phyloP scores from a whole-genome alignment of 768 basidiomycete species.

The Leccinum uliginosum region DNA sequence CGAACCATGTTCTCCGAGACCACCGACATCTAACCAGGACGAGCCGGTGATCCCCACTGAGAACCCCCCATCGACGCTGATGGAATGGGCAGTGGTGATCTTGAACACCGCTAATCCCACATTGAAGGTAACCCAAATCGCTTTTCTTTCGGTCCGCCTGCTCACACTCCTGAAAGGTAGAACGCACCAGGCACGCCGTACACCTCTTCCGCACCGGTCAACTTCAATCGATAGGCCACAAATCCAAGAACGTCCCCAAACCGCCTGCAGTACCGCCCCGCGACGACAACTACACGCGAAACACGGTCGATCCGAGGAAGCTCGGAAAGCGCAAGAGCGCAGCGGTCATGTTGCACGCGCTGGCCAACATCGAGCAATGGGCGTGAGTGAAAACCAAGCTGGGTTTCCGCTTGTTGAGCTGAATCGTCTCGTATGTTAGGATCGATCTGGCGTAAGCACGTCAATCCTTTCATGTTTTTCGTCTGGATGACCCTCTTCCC shows the following conservation, averaged over 20 bases:
- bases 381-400: too few species aligned
- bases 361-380: background rate
- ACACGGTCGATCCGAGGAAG: slow-evolving; percentile 57
- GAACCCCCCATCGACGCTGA: slow-evolving; percentile 54
- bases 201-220: slow-evolving; percentile 66
- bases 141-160: background rate
- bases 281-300: slow-evolving; percentile 45
- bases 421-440: background rate
- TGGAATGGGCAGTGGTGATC: slow-evolving; percentile 77
- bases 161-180: slow-evolving; percentile 35
- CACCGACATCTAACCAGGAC: background rate
- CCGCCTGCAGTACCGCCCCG: slow-evolving; percentile 50
- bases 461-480: background rate
- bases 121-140: background rate
- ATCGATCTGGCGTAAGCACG: background rate
- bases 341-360: background rate
- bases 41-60: background rate
- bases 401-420: background rate
- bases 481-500: background rate
- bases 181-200: slow-evolving; percentile 67
- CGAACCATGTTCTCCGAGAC: background rate
- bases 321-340: slow-evolving; percentile 59
- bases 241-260: slow-evolving; percentile 39
- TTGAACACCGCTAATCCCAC: slow-evolving; percentile 52
- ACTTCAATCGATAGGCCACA: slow-evolving; percentile 64